Evolutionary conservation across 129 eudicot species (phyloP), one percentile per base, ranked within the genome.

Genomic region (Calendula officinalis): DNA sequence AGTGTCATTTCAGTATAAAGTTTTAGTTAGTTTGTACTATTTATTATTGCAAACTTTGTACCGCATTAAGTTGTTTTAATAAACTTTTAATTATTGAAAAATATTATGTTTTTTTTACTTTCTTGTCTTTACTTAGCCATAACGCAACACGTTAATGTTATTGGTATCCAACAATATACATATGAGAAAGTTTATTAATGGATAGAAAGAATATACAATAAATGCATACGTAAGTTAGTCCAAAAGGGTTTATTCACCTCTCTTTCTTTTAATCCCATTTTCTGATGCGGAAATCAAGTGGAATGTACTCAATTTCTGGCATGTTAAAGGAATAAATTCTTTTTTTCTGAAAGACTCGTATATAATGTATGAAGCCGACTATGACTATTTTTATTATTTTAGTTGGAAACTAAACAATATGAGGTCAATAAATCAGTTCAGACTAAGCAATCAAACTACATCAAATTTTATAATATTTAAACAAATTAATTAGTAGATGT

Each of bases 391-490:
- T 54, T 54, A 9, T 5, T 32, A n/a, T 8, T 68, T 38, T 35
- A 35, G 22, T 32, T 44, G 37, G 14, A 33, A 47, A 14, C 4
- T 47, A 70, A 49, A 3, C 56, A 59, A 70, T 34, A 38, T 50
- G 69, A 39, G 53, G 76, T 32, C 75, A 49, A 48, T 8, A 2
- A 32, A 50, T 60, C 62, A 37, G 68, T 49, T 62, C 63, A 33
- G 6, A 71, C 76, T 32, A 62, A 41, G 70, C 77, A 62, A 62
- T 71, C 77, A 45, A 61, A 62, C 63, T 40, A 5, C 40, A 7
- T 51, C 13, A 11, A 5, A 10, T 32, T 12, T 6, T 54, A 27
- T 8, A 32, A 22, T n/a, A 41, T 36, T 16, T 47, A 36, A 39
- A 60, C 50, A 27, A 17, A n/a, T 38, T 46, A 22, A 35, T 35